Evolutionary conservation across 139 green algal species (phyloP), one percentile per base, ranked within the genome.

Genomic region (Cymbomonas tetramitiformis): DNA sequence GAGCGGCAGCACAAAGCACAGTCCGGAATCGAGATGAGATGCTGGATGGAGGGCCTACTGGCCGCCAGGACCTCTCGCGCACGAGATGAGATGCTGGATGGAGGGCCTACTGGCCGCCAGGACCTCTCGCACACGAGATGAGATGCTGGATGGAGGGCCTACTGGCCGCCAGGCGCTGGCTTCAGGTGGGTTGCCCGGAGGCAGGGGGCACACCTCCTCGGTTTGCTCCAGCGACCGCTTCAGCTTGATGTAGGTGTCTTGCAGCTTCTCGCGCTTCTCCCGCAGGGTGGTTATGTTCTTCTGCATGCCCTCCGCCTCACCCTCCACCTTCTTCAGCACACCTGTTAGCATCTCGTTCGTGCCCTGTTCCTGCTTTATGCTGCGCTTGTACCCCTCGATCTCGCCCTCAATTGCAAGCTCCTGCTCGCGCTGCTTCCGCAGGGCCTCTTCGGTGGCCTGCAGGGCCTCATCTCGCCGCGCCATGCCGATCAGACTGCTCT

Each of bases 351-450:
- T 62, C 77, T 94, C 84, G 47, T 83, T 82, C 31, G 44, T 9
- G 38, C 74, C 62, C 66, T 87, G 75, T 67, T 86, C 71, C 46
- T 74, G 67, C 29, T 68, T 24, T 24, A 86, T 79, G 57, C 85
- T 71, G 47, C 69, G 77, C 56, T 74, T 77, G 69, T 76, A 87
- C 0, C 72, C 79, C 28, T 75, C 51, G 4, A 82, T 76, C 76
- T 93, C 84, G 1, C 60, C 71, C 21, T 70, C 53, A 0, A 91
- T 72, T 10, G 66, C 51, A 24, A 78, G 48, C 49, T 79, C 70
- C 78, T 88, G 74, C 77, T 93, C 74, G 55, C 77, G 49, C 67
- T 86, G 81, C 62, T 81, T 58, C 12, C 61, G 57, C 23, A 93
- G 72, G 15, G 78, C 79, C 4, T 80, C 73, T 64, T 93, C 74